A percentile compares a stretch with the other conserved stretches of the same genome.
Conservation (phyloP, 768 basidiomycete species). For the Panaeolus cyanescens region DNA sequence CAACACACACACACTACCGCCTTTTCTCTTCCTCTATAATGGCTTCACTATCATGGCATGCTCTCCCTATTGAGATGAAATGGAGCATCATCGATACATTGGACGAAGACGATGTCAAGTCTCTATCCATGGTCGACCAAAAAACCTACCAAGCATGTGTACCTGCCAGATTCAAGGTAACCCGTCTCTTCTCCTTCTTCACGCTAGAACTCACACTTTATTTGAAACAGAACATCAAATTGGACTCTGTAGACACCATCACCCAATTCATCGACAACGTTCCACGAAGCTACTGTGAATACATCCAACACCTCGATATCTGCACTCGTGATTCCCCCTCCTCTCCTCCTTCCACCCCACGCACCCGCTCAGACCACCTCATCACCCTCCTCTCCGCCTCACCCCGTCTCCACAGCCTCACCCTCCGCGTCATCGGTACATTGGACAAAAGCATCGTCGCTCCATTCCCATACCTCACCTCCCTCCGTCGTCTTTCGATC, state of each 20-base stretch:
- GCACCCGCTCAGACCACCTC: conserved; percentile 46
- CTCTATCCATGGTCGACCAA: conserved; percentile 51
- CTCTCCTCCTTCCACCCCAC: conserved; percentile 20
- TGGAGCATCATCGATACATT: conserved; percentile 56
- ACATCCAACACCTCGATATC: conserved; percentile 56
- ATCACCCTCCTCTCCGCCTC: conserved; percentile 51
- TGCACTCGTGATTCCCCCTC: conserved; percentile 29
- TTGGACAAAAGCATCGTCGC: conserved; percentile 50
- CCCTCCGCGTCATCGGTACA: conserved; percentile 49
- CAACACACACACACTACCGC: too few relatives aligned
- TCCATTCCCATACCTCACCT: conserved; percentile 44
- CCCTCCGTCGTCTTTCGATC: conserved; percentile 49
- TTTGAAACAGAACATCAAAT: conserved; percentile 44
- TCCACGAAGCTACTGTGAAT: conserved; percentile 51
- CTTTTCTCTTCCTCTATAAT: conserved; percentile 9
- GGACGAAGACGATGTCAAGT: conserved; percentile 40
- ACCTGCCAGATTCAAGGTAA: conserved; percentile 60
- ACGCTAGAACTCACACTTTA: conserved; percentile 14
- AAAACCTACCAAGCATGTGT: conserved; percentile 56
- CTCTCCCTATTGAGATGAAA: conserved; percentile 69
- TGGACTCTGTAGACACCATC: conserved; percentile 48
- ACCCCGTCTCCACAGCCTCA: conserved; percentile 47
- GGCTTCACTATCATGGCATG: conserved; percentile 44
- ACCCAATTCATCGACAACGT: conserved; percentile 56
- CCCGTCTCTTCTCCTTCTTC: conserved; percentile 18